Base-by-base conservation (phyloP, 2,329 filamentous ascomycete genomes). In the Fusarium compactum region DNA sequence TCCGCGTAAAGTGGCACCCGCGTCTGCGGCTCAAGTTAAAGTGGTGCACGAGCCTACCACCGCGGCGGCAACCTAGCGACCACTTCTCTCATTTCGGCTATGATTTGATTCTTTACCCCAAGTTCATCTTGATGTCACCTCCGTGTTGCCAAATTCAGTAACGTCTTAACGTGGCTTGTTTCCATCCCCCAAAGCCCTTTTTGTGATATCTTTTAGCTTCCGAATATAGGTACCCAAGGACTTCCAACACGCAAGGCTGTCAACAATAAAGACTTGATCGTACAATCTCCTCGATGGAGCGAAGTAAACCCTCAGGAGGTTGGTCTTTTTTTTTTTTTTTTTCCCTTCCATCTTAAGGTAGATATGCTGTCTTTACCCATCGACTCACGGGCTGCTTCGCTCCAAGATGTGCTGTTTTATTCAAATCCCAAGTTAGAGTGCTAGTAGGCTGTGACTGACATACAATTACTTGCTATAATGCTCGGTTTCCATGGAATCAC, bases 1-100 rank as follows among this genome's bases (percentile, higher is more conserved):
- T 3, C 11, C 65, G 65, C 55, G 69, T 70, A 70, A 61, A 67
- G 48, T 61, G 58, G 29, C 22, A 7, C 25, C 18, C n/a, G 25
- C 18, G 18, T 20, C 16, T 50, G 43, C 38, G 54, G 38, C 40
- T 38, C 25, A 54, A 29, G 20, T 65, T 58, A 30, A 60, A 29
- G 27, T 41, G 46, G 27, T 50, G 40, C 67, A 58, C 57, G 44
- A 41, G 45, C 45, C 55, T 12, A 61, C 30, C 53, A 34, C 18
- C 12, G 8, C 20, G 12, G 8, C 20, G 12, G 27, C 38, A 58
- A 68, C 58, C 6, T 30, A 18, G 45, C 58, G 48, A 58, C 43
- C 45, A 47, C 10, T 54, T 24, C 46, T 22, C 15, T 15, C 18
- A 48, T 48, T 55, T 18, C 27, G 20, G 43, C 32, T 22, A 56